A percentile compares a stretch with the other conserved stretches of the same genome.
phyloP scores from a whole-genome alignment of 225 moss, liverwort and hornwort species.

The Pleurozium schreberi region DNA sequence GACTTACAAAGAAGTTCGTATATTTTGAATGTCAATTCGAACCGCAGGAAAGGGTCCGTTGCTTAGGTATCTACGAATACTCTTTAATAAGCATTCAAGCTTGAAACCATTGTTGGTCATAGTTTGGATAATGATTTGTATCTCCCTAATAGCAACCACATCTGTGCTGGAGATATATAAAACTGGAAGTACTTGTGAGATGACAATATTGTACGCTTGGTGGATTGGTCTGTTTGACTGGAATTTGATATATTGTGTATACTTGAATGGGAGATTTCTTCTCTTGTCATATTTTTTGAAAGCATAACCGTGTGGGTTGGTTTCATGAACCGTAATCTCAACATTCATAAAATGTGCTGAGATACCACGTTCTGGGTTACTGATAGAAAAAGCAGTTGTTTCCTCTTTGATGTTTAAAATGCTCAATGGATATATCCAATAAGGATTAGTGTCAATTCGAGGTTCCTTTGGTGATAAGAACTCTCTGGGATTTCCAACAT shows the following conservation, averaged over 20 bases:
- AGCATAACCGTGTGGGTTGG: rapidly evolving
- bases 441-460: not conserved
- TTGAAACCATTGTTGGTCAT: not conserved
- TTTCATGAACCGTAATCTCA: not conserved
- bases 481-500: rapidly evolving
- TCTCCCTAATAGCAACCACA: not conserved
- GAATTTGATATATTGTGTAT: not conserved
- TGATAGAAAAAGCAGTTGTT: rapidly evolving
- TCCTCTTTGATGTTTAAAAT: not conserved
- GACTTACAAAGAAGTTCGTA: not conserved
- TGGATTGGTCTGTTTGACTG: not conserved
- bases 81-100: not conserved
- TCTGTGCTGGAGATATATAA: not conserved
- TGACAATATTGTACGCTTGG: not conserved
- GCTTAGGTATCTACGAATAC: not conserved
- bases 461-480: not conserved
- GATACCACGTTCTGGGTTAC: rapidly evolving
- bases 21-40: not conserved
- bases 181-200: not conserved
- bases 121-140: not conserved
- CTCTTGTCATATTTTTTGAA: not conserved
- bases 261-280: not conserved
- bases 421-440: not conserved
- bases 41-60: not conserved
- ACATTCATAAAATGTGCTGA: not conserved